Percentiles rank a stretch among this genome's conserved stretches.
These are phyloP conservation scores for Penicillium verrucosum DNA, from an alignment of 2,329 filamentous ascomycete genomes.

Conservation along the genomic window DNA sequence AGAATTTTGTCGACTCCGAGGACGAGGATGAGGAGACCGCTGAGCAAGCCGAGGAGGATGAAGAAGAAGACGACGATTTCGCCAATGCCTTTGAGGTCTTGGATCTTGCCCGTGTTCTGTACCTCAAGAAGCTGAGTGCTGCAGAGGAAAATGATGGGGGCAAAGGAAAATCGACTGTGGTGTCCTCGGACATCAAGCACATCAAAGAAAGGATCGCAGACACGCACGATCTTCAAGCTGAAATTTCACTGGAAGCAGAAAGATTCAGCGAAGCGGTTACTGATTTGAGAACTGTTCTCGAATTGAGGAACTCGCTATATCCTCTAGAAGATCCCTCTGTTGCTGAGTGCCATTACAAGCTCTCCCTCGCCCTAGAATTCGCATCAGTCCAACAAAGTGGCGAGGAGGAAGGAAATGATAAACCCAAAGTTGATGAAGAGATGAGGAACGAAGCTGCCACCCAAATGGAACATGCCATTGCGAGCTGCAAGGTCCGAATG, in stretches of 20 bases:
- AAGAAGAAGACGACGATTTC: slow-evolving; percentile 64
- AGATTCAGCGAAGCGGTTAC: slow-evolving; percentile 83
- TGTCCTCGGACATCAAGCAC: slow-evolving; percentile 49
- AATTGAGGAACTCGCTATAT: slow-evolving; percentile 75
- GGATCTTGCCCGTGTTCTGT: slow-evolving; percentile 60
- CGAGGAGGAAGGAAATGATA: slow-evolving; percentile 40
- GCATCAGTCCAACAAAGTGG: slow-evolving; percentile 65
- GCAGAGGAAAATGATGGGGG: slow-evolving; percentile 42
- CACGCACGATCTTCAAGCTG: slow-evolving; percentile 87
- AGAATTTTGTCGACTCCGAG: slow-evolving; percentile 84
- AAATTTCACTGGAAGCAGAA: slow-evolving; percentile 97
- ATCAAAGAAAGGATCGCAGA: slow-evolving; percentile 86
- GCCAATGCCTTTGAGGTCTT: slow-evolving; percentile 62
- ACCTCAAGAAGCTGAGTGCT: slow-evolving; percentile 54
- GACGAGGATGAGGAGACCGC: slow-evolving; percentile 47
- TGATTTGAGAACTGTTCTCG: slow-evolving; percentile 74
- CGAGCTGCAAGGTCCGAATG: slow-evolving; percentile 55
- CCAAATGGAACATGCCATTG: slow-evolving; percentile 61
- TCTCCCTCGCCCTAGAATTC: slow-evolving; percentile 92
- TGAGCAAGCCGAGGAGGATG: slow-evolving; percentile 49
- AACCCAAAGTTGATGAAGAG: slow-evolving; percentile 48
- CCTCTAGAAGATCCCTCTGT: slow-evolving; percentile 77
- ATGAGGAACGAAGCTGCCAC: slow-evolving; percentile 56
- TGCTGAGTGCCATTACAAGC: slow-evolving; percentile 93
- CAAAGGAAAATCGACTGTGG: slow-evolving; percentile 49